A percentile compares a stretch with the other conserved stretches of the same genome.
Conservation (phyloP, 1,284 basidiomycete species). For the Papiliotrema flavescens region DNA sequence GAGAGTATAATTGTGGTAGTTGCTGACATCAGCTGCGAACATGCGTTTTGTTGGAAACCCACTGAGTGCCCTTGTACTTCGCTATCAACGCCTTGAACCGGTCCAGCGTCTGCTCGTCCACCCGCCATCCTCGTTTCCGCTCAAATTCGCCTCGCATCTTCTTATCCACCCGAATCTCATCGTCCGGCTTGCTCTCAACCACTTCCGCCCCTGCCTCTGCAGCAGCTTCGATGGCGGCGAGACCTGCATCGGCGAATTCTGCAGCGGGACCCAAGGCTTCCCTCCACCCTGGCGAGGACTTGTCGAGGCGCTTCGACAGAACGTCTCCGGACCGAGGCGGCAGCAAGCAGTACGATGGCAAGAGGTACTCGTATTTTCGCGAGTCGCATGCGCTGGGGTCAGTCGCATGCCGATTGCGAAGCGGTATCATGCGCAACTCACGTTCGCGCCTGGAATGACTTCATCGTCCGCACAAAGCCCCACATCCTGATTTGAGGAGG, state of each 20-base stretch:
- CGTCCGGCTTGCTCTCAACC: background rate
- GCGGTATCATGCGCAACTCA: slow-evolving; percentile 49
- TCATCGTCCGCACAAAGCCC: slow-evolving; percentile 82
- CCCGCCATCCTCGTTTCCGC: slow-evolving; percentile 60
- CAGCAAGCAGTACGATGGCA: slow-evolving; percentile 89
- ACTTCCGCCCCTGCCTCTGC: slow-evolving; percentile 9
- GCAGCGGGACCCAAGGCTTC: slow-evolving; percentile 30
- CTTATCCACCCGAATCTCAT: slow-evolving; percentile 10
- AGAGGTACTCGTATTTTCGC: slow-evolving; percentile 93
- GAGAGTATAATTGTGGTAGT: slow-evolving; percentile 98
- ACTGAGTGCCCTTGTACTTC: slow-evolving; percentile 64
- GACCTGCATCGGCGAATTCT: slow-evolving; percentile 43
- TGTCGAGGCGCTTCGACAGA: slow-evolving; percentile 56
- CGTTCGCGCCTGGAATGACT: slow-evolving; percentile 88
- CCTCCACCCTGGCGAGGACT: slow-evolving; percentile 41
- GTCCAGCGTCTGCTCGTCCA: slow-evolving; percentile 56
- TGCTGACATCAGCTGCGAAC: slow-evolving; percentile 54
- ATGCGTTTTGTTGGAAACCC: slow-evolving; percentile 11
- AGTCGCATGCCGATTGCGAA: slow-evolving; percentile 2
- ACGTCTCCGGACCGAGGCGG: slow-evolving; percentile 78
- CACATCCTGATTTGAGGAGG: slow-evolving; percentile 90
- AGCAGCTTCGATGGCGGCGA: slow-evolving; percentile 21
- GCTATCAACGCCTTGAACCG: slow-evolving; percentile 58
- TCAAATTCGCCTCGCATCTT: slow-evolving; percentile 37
- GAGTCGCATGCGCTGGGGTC: slow-evolving; percentile 74